Evolutionary conservation across 2,329 filamentous ascomycete genomes (phyloP).

Genomic region (Colletotrichum sp.): DNA sequence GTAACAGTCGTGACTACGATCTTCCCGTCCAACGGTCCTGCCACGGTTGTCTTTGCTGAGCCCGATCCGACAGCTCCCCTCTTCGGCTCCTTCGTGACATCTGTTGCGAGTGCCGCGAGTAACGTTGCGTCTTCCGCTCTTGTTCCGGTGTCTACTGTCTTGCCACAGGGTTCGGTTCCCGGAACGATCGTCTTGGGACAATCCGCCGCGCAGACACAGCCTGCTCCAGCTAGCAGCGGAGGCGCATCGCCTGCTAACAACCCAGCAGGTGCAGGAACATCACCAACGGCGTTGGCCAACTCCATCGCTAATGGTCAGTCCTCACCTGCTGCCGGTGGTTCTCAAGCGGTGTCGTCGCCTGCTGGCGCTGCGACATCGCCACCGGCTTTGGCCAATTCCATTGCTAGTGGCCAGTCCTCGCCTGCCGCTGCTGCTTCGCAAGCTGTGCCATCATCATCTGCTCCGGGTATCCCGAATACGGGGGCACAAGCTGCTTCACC

Average conservation of each 20-base stretch:
- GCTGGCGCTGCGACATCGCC: not conserved
- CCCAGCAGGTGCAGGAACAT: not conserved
- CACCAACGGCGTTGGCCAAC: not conserved
- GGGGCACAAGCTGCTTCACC: not conserved
- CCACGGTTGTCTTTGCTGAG: not conserved
- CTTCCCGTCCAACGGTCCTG: not conserved
- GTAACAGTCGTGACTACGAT: not conserved
- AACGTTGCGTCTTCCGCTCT: not conserved
- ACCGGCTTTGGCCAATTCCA: not conserved
- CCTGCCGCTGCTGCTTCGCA: not conserved
- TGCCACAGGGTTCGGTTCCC: not conserved
- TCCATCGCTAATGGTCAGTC: not conserved
- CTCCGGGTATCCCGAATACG: not conserved
- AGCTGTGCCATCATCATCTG: not conserved
- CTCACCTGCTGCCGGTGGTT: not conserved
- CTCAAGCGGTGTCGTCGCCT: not conserved
- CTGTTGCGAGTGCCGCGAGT: not conserved
- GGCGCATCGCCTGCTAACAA: not conserved
- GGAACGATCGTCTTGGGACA: not conserved
- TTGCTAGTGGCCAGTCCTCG: not conserved
- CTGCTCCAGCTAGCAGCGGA: not conserved
- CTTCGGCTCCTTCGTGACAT: not conserved
- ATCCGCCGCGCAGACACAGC: not conserved
- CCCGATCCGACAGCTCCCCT: not conserved
- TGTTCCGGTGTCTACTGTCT: not conserved